Percentiles rank a stretch among this genome's conserved stretches.
Evolutionary conservation across 139 green algal species (phyloP).

Genomic region (Pleodorina starrii): DNA sequence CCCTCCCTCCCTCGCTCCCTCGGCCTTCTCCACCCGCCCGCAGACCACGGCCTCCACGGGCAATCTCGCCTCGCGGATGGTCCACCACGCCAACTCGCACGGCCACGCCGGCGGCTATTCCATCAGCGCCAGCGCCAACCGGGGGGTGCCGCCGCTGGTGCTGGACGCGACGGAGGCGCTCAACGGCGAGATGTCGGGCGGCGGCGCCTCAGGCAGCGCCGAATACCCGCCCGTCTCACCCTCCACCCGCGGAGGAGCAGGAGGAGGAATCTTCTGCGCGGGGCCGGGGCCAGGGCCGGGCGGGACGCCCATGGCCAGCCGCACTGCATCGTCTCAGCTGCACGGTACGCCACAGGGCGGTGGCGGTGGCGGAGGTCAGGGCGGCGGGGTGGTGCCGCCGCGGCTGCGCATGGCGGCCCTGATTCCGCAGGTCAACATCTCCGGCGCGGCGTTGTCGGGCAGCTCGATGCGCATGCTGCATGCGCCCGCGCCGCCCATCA

Average conservation of each 20-base stretch:
- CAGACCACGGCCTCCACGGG: slow-evolving; percentile 3
- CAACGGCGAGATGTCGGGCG: background rate
- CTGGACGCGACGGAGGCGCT: background rate
- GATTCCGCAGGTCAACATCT: background rate
- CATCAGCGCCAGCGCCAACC: background rate
- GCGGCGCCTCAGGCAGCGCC: background rate
- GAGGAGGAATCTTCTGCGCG: too few species aligned
- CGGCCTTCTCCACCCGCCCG: too few species aligned
- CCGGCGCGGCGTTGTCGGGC: background rate
- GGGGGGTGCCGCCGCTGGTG: background rate
- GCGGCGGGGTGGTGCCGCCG: background rate
- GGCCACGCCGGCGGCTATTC: background rate
- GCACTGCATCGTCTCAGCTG: background rate
- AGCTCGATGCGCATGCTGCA: background rate
- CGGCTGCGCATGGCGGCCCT: slow-evolving; percentile 6
- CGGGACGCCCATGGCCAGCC: background rate
- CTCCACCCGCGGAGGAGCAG: background rate
- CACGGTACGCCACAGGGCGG: background rate
- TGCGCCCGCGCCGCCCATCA: background rate
- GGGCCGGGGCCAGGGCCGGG: background rate
- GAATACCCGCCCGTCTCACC: background rate
- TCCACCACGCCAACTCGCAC: background rate
- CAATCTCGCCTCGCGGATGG: background rate
- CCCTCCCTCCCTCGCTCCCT: too few species aligned
- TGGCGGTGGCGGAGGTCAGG: background rate